Evolutionary conservation across 2,329 filamentous ascomycete genomes (phyloP).

Genomic region (Chrysoporthe deuterocubensis): DNA sequence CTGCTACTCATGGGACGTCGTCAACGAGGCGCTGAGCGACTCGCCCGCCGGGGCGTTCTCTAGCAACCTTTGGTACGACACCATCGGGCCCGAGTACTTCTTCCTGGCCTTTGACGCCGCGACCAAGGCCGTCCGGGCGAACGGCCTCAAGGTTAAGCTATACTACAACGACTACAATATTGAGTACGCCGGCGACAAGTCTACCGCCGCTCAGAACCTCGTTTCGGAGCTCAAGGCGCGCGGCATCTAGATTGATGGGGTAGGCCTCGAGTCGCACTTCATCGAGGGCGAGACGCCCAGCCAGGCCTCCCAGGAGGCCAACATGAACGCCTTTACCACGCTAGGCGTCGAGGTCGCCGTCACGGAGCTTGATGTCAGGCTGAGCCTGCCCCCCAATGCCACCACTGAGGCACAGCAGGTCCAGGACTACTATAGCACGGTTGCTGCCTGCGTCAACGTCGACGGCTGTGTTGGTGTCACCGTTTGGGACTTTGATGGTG

Average conservation of each 20-base stretch:
- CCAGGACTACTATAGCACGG: conserved; percentile 45
- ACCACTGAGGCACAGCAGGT: conserved; percentile 50
- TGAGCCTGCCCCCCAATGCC: conserved; percentile 42
- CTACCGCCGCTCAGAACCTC: conserved; percentile 46
- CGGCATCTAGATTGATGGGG: conserved; percentile 60
- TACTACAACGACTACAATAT: conserved; percentile 67
- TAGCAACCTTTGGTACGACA: conserved; percentile 52
- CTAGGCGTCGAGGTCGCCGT: conserved; percentile 59
- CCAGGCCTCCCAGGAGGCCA: conserved; percentile 47
- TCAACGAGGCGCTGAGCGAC: conserved; percentile 62
- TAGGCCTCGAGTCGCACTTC: conserved; percentile 65
- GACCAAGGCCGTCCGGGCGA: conserved; percentile 41
- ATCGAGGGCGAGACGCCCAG: conserved; percentile 54
- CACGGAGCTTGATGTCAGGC: conserved; percentile 64
- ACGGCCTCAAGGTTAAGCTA: conserved; percentile 53
- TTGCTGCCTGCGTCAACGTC: conserved; percentile 39
- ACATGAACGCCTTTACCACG: conserved; percentile 52
- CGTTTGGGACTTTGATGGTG: conserved; percentile 48
- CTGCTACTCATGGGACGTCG: conserved; percentile 58
- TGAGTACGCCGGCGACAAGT: conserved; percentile 54
- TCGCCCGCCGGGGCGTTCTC: conserved; percentile 50
- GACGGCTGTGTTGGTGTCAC: conserved; percentile 47
- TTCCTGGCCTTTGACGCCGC: conserved; percentile 55
- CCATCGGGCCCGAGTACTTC: conserved; percentile 57
- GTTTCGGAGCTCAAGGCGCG: conserved; percentile 48